Percentiles rank a stretch among this genome's conserved stretches.
Conservation (phyloP, 2,329 filamentous ascomycete species). For the Waltergamsia citrina region DNA sequence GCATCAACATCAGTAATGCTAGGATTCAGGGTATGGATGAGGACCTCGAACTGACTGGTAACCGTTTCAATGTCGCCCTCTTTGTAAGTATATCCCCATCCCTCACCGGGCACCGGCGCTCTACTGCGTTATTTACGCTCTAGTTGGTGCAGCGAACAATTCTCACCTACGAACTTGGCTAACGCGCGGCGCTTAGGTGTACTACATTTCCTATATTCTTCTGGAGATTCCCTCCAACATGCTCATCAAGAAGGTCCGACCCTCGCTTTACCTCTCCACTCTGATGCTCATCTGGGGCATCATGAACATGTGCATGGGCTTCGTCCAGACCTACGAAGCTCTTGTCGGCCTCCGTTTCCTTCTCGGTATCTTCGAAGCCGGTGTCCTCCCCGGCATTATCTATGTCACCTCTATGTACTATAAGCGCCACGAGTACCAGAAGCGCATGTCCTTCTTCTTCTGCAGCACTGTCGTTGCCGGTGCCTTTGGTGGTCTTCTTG, state of each 20-base stretch:
- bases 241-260: conserved; percentile 29
- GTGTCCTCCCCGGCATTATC: conserved; percentile 22
- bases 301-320: conserved; percentile 26
- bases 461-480: conserved; percentile 23
- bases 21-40: conserved; percentile 30
- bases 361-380: conserved; percentile 31
- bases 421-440: conserved; percentile 15
- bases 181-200: conserved; percentile 10
- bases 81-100: conserved; percentile 13
- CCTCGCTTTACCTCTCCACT: conserved; percentile 23
- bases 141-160: conserved; percentile 6
- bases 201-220: conserved; percentile 31
- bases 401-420: conserved; percentile 19
- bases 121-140: no score
- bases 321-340: conserved; percentile 19
- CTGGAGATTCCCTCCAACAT: conserved; percentile 37
- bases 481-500: conserved; percentile 34
- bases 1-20: conserved; percentile 38
- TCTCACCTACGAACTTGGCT: conserved; percentile 5
- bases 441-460: conserved; percentile 23
- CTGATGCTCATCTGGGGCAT: conserved; percentile 30
- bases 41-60: conserved; percentile 29
- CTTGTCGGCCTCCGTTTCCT: conserved; percentile 26
- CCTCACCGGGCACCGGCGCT: conserved; percentile 6
- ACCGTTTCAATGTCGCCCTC: conserved; percentile 32